Base-by-base conservation (phyloP, 2,329 filamentous ascomycete genomes). In the Ciborinia camelliae region DNA sequence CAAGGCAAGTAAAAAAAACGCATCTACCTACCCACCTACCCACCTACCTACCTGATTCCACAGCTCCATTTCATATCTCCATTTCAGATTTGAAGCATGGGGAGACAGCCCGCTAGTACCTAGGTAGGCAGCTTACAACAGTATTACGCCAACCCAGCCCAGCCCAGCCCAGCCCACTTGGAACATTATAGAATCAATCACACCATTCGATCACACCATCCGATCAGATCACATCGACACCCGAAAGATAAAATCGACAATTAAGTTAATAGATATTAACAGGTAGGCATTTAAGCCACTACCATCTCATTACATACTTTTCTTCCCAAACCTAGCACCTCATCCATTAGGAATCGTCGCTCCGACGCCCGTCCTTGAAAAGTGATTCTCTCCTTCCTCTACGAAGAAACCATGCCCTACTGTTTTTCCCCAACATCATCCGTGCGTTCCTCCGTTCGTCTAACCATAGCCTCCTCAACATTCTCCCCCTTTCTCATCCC, bases 401-500 rank as follows among this genome's bases (percentile, higher is more conserved):
- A 26, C 23, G 18, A 28, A 35, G 15, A 45, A 58, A 58, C 39
- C 30, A 9, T 18, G 3, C 58, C 28, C 41, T 53, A n/a, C 30
- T 48, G 37, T n/a, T 63, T 63, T 26, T 57, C 50, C n/a, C 55
- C 55, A 35, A 48, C 23, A 14, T 23, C 20, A 1, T 59, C 55
- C 4, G 23, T 26, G 15, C 30, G 35, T 54, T 23, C 20, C 3
- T 59, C 55, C 4, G 23, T 26, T 28, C 30, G 35, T 54, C 62
- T 63, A 20, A 10, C 26, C 14, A 35, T 37, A 26, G 28, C 48
- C 4, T 43, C 62, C 32, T 68, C 65, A 26, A 68, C 50, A 45
- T 45, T 68, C 57, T 71, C 68, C 23, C 63, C 68, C 41, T 69
- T 70, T 52, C 67, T 60, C 57, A 73, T 54, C 20, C 85, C 85